Evolutionary conservation across 306 rosid species (phyloP).

Genomic region (Prunus fruticosa): DNA sequence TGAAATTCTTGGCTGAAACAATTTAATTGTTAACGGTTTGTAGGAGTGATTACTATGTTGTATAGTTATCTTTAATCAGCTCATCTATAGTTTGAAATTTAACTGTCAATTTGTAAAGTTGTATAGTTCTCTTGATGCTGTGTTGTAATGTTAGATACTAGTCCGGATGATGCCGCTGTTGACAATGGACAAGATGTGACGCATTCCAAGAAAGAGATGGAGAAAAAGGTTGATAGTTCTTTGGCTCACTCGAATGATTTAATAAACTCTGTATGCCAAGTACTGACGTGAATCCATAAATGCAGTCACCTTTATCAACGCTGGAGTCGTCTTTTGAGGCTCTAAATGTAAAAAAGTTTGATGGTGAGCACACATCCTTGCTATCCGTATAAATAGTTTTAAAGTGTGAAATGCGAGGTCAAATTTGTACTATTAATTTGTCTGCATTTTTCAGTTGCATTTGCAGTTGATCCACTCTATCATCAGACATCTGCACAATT

Average conservation of each 20-base stretch:
- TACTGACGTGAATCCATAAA: constrained; percentile 26
- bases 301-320: constrained; percentile 95
- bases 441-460: constrained; percentile 69
- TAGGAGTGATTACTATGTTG: neutral
- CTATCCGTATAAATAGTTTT: constrained; percentile 20
- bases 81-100: neutral
- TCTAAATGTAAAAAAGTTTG: constrained; percentile 88
- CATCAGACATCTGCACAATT: constrained; percentile 94
- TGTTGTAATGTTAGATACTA: constrained; percentile 36
- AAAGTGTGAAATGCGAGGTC: constrained; percentile 20
- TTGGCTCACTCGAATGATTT: constrained; percentile 8
- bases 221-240: constrained; percentile 59
- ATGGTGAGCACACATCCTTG: constrained; percentile 61
- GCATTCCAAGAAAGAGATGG: constrained; percentile 50
- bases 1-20: neutral
- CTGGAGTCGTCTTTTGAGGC: constrained; percentile 86
- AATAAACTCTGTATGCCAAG: constrained; percentile 19
- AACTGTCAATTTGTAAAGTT: too few species aligned
- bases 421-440: constrained; percentile 28
- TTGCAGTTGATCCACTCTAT: constrained; percentile 93
- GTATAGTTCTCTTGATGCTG: constrained; percentile 20
- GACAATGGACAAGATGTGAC: constrained; percentile 52
- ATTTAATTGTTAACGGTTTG: neutral
- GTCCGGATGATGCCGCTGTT: constrained; percentile 39
- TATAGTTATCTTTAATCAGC: constrained; percentile 2